phyloP scores from a whole-genome alignment of 345 rosid genomes.

The Triadica sebifera region DNA sequence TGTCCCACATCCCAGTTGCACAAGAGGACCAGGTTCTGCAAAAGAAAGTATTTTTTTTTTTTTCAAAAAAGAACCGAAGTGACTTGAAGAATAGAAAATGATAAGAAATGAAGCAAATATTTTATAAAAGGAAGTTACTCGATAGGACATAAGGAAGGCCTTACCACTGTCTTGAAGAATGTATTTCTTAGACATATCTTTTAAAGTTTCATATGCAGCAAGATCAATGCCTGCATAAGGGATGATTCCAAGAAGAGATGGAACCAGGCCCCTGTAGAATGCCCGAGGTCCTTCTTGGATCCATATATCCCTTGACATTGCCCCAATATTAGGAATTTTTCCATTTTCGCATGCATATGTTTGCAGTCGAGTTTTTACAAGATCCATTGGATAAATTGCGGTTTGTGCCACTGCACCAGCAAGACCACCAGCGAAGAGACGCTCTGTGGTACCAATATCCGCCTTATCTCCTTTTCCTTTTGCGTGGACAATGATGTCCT shows the following conservation, averaged over 20 bases:
- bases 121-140: not conserved
- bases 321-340: conserved; percentile 52
- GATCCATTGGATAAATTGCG: conserved; percentile 81
- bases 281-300: conserved; percentile 85
- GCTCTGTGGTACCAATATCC: conserved; percentile 61
- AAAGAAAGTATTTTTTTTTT: not conserved
- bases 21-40: conserved; percentile 77
- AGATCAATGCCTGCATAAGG: conserved; percentile 98
- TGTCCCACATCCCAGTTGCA: conserved; percentile 87
- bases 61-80: not conserved
- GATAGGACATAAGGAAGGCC: not conserved
- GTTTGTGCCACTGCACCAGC: conserved; percentile 95
- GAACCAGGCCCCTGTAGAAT: conserved; percentile 76
- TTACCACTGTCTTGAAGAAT: conserved; percentile 66
- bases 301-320: conserved; percentile 64
- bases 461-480: conserved; percentile 48
- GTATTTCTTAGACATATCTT: conserved; percentile 76
- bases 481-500: conserved; percentile 44
- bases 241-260: conserved; percentile 82
- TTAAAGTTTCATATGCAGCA: conserved; percentile 80
- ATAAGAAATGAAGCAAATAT: not conserved
- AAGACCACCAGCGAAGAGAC: conserved; percentile 76
- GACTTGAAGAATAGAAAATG: not conserved
- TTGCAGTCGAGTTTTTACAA: conserved; percentile 87
- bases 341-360: conserved; percentile 62